These are phyloP conservation scores for Leishmania turanica DNA, from an alignment of 208 protist genomes.

Conservation along the genomic window DNA sequence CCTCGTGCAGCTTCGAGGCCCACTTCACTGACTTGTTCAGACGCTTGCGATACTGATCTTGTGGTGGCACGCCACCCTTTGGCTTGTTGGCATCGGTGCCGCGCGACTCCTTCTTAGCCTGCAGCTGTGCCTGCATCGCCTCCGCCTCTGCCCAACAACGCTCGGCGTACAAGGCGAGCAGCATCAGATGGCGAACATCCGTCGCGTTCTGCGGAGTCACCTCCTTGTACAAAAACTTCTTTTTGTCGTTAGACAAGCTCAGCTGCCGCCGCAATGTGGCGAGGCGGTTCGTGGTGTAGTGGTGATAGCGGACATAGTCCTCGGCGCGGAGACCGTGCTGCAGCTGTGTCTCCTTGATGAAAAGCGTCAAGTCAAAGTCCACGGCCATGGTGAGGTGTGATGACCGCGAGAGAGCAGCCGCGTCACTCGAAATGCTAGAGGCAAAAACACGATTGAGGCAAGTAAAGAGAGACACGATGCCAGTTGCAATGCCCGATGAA, in stretches of 20 bases:
- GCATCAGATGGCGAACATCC: conserved; percentile 68
- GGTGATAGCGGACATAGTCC: conserved; percentile 84
- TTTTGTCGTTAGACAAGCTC: conserved; percentile 72
- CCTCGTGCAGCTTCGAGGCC: conserved; percentile 54
- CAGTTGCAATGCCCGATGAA: neutral
- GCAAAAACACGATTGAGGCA: neutral
- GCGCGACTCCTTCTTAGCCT: conserved; percentile 37
- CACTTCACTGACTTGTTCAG: conserved; percentile 89
- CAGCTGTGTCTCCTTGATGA: conserved; percentile 87
- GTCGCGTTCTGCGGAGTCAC: conserved; percentile 67
- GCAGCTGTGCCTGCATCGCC: conserved; percentile 54
- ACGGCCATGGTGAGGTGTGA: conserved; percentile 29
- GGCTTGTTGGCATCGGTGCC: conserved; percentile 37
- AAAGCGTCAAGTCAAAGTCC: conserved; percentile 73
- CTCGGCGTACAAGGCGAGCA: conserved; percentile 82
- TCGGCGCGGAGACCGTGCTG: conserved; percentile 86
- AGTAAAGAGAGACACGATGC: neutral
- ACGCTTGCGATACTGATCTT: conserved; percentile 75
- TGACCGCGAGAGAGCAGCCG: neutral
- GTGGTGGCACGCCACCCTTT: conserved; percentile 62
- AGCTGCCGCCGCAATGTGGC: conserved; percentile 78
- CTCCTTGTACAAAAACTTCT: conserved; percentile 80
- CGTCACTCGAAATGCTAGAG: neutral
- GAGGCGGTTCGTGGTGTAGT: conserved; percentile 81
- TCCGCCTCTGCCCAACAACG: conserved; percentile 86